A percentile compares a stretch with the other conserved stretches of the same genome.
Conservation (phyloP, 257 asterid species). For the Nicotiana benthamiana region DNA sequence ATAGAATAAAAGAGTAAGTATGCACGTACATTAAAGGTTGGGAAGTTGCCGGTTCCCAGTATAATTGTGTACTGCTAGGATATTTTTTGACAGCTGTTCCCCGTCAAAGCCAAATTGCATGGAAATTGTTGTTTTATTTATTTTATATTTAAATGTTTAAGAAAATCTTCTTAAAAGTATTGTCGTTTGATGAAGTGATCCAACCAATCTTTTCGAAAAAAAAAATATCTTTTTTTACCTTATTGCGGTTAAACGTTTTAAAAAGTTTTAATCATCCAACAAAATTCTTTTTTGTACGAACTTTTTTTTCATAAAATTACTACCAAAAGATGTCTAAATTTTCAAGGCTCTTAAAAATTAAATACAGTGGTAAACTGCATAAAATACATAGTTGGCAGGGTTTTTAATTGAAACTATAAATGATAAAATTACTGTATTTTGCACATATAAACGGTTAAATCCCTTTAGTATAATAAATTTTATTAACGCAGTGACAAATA, state of each 20-base stretch:
- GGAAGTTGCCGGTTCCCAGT: not conserved
- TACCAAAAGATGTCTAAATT: not conserved
- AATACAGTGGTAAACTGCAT: no score
- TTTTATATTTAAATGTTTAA: not conserved
- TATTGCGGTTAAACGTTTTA: not conserved
- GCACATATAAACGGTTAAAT: no score
- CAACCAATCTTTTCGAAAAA: no score
- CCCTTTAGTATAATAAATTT: no score
- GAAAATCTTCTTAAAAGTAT: not conserved
- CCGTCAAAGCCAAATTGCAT: not conserved
- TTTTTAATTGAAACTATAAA: no score
- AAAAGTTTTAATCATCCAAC: not conserved
- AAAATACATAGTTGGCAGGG: no score
- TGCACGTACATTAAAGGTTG: not conserved
- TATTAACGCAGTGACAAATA: no score
- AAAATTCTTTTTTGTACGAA: not conserved
- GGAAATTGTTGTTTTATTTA: not conserved
- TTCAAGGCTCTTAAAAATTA: not conserved
- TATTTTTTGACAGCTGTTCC: not conserved
- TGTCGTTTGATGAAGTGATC: not conserved
- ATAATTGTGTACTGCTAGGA: not conserved
- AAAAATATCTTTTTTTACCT: no score
- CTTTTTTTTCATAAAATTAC: not conserved
- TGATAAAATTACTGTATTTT: no score
- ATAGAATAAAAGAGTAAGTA: not conserved